Percentiles rank a stretch among this genome's conserved stretches.
Evolutionary conservation across 2,329 filamentous ascomycete species (phyloP).

Genomic region (Cladophialophora yegresii): DNA sequence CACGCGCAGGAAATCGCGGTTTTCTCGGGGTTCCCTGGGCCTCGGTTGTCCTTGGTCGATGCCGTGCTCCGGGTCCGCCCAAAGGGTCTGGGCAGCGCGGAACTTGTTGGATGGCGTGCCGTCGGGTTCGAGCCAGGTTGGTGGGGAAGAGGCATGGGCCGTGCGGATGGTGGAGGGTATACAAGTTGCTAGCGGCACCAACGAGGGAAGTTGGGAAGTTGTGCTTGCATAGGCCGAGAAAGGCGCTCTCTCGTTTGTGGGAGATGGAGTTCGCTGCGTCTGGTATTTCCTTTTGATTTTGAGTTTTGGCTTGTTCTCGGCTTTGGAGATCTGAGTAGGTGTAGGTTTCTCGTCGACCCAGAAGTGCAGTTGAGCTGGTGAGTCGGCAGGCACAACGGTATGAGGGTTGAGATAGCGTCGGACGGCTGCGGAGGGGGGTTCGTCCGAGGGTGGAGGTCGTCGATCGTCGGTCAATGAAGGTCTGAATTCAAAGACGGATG

Average conservation of each 20-base stretch:
- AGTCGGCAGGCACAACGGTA: conserved; percentile 37
- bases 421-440: conserved; percentile 58
- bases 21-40: conserved; percentile 65
- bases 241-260: conserved; percentile 7
- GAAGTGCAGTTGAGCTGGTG: conserved; percentile 49
- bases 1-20: conserved; percentile 64
- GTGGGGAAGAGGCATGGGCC: conserved; percentile 38
- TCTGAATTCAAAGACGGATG: conserved; percentile 58
- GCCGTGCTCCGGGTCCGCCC: conserved; percentile 17
- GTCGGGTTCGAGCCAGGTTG: conserved; percentile 40
- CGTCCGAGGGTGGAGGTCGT: conserved; percentile 57
- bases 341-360: conserved; percentile 43
- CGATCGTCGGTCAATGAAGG: conserved; percentile 63
- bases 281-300: conserved; percentile 34
- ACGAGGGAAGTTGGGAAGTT: conserved; percentile 48
- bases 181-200: conserved; percentile 66
- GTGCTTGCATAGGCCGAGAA: conserved; percentile 1
- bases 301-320: conserved; percentile 19
- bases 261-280: conserved; percentile 25
- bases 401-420: conserved; percentile 62
- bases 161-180: conserved; percentile 41
- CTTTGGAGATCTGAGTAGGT: neutral
- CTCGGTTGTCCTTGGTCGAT: conserved; percentile 43
- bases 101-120: conserved; percentile 38
- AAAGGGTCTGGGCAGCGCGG: conserved; percentile 37